Percentiles rank a stretch among this genome's conserved stretches.
Conservation (phyloP, 2,329 filamentous ascomycete species). For the Xenosphaeropsis pyriputrescens region DNA sequence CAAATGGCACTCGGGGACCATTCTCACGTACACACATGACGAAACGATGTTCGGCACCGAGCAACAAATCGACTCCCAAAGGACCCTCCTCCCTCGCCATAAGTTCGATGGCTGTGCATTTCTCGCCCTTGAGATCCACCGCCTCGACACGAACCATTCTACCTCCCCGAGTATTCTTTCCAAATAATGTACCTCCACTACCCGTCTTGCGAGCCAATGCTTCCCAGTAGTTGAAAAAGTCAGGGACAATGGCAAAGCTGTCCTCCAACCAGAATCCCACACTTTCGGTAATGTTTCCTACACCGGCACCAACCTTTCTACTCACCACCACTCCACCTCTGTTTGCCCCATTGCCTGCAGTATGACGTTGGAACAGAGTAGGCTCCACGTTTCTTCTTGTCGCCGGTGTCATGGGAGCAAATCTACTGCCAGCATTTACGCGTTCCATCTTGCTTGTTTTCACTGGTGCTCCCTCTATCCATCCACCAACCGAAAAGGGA, state of each 20-base stretch:
- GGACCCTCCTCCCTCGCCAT: constrained; percentile 5
- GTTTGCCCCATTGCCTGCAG: no score
- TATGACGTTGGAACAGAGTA: constrained; percentile 5
- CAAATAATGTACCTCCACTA: constrained; percentile 11
- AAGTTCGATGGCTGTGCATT: constrained; percentile 16
- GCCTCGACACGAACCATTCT: constrained; percentile 14
- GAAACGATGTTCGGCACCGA: constrained; percentile 17
- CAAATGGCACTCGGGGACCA: constrained; percentile 4
- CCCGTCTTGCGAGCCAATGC: constrained; percentile 9
- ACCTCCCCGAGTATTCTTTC: constrained; percentile 4
- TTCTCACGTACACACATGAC: constrained; percentile 8
- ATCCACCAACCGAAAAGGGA: constrained; percentile 40
- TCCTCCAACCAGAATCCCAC: constrained; percentile 18
- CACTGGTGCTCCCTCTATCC: constrained; percentile 37
- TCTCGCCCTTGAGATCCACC: constrained; percentile 17
- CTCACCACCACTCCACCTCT: no score
- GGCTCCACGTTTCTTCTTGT: constrained; percentile 25
- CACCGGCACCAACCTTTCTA: no score
- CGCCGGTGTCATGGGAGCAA: constrained; percentile 50
- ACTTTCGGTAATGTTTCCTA: constrained; percentile 5
- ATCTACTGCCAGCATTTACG: constrained; percentile 23
- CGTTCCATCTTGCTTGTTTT: constrained; percentile 15
- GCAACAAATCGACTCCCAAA: constrained; percentile 10
- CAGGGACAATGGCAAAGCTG: constrained; percentile 15
- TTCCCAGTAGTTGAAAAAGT: constrained; percentile 17